Percentiles rank a stretch among this genome's conserved stretches.
Evolutionary conservation across 2,329 filamentous ascomycete genomes (phyloP).

Genomic region (Phyllosticta citribraziliensis): DNA sequence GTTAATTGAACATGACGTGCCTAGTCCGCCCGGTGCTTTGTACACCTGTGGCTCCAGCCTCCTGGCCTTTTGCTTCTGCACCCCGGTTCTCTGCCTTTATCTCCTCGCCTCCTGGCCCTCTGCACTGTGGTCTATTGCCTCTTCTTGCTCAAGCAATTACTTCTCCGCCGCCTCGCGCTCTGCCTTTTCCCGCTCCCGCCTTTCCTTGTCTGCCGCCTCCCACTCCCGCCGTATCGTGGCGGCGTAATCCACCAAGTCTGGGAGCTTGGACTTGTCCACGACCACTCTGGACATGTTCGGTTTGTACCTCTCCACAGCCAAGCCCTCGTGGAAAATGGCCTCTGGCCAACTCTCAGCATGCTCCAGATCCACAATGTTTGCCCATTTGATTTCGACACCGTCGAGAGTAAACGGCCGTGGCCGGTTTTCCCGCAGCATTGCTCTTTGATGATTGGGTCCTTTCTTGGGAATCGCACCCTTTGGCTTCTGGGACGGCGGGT

Average conservation of each 20-base stretch:
- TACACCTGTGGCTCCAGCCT: background rate
- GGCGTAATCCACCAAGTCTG: background rate
- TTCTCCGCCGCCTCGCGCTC: background rate
- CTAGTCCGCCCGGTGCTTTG: background rate
- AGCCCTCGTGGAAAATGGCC: slow-evolving; percentile 13
- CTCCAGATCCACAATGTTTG: slow-evolving; percentile 23
- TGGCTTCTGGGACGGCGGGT: background rate
- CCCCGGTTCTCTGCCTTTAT: background rate
- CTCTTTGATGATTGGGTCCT: background rate
- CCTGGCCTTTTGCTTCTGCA: background rate
- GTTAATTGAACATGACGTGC: background rate
- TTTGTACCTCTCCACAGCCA: background rate
- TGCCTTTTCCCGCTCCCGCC: background rate
- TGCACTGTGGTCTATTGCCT: background rate
- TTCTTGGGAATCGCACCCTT: background rate
- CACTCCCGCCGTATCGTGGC: background rate
- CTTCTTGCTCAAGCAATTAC: background rate
- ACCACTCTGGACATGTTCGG: background rate
- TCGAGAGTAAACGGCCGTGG: slow-evolving; percentile 18
- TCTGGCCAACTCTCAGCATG: slow-evolving; percentile 16
- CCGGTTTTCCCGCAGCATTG: background rate
- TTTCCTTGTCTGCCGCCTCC: background rate
- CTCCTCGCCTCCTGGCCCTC: background rate
- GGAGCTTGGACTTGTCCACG: background rate
- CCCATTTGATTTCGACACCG: slow-evolving; percentile 23